Base-by-base conservation (phyloP, 495 filamentous ascomycete genomes). In the Sabuloglossum arenarium region DNA sequence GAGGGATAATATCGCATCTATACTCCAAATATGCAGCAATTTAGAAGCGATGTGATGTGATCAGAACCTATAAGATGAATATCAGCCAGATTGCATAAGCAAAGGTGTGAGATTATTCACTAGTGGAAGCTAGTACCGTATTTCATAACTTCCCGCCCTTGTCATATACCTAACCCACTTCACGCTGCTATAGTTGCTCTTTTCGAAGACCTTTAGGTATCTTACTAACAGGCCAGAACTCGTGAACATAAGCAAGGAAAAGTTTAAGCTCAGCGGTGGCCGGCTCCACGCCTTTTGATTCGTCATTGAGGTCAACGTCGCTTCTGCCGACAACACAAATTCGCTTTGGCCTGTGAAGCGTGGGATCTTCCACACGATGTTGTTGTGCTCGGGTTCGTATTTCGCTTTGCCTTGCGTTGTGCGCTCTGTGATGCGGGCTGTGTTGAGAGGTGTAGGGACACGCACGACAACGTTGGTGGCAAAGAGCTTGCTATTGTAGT, bases 111-210 rank as follows among this genome's bases (percentile, higher is more conserved):
- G 24, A 8, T 1, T 30, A 55, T 32, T 19, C 23, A 55, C 19
- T 25, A 12, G 11, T 55, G 19, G 45, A 27, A n/a, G 21, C 14
- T 25, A 50, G 24, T 71, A 79, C 71, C 75, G 69, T 51, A 79
- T 87, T 67, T 86, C 84, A 66, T 87, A 88, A 65, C 77, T 83
- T 16, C 84, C 84, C 19, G 90, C 93, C 50, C 93, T 76, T 29
- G 93, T 99, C 93, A 99, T 99, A 70, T 99, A 99, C 62, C 93
- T 72, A 61, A 99, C 93, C 93, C 93, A 99, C 65, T 99, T 99
- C 10, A 99, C 93, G 61, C 85, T 93, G 56, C 84, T 89, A 65
- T 99, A 99, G 70, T 97, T 96, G 66, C 76, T 87, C 80, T 99
- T 99, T 75, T 99, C 93, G 71, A 99, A 99, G 27, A 99, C 93